Evolutionary conservation across 257 asterid genomes (phyloP).

Genomic region (Solanum tacnaense): DNA sequence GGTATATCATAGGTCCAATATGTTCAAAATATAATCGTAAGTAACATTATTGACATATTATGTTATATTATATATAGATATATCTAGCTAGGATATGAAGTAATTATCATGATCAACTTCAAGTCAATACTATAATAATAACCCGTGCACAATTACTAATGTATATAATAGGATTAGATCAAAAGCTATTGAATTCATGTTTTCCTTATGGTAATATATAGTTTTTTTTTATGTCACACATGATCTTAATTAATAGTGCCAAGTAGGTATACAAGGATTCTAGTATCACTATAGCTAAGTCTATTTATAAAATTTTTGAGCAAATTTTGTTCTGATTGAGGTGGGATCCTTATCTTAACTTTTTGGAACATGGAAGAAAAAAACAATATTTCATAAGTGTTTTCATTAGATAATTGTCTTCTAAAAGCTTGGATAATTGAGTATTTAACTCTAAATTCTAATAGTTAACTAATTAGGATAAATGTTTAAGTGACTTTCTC

Average conservation of each 20-base stretch:
- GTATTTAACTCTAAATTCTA: not conserved
- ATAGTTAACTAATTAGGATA: not conserved
- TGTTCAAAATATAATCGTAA: no score
- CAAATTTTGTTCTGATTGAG: not conserved
- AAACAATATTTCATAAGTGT: not conserved
- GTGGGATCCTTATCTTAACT: not conserved
- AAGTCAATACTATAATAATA: not conserved
- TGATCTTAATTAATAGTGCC: not conserved
- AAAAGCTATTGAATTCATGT: not conserved
- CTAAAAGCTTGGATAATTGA: not conserved
- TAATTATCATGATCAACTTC: not conserved
- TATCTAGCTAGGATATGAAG: not conserved
- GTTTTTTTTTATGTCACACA: not conserved
- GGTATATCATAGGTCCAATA: not conserved
- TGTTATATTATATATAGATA: not conserved
- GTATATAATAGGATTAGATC: not conserved
- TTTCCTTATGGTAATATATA: not conserved
- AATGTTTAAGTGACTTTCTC: not conserved
- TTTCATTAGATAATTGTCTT: not conserved
- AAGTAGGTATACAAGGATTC: not conserved
- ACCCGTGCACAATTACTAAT: not conserved
- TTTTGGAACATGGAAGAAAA: not conserved
- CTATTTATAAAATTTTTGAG: not conserved
- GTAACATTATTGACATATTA: not conserved
- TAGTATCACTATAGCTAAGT: not conserved